Percentiles rank a stretch among this genome's conserved stretches.
Evolutionary conservation across 495 filamentous ascomycete genomes (phyloP).

Genomic region (Xylaria telfairii): DNA sequence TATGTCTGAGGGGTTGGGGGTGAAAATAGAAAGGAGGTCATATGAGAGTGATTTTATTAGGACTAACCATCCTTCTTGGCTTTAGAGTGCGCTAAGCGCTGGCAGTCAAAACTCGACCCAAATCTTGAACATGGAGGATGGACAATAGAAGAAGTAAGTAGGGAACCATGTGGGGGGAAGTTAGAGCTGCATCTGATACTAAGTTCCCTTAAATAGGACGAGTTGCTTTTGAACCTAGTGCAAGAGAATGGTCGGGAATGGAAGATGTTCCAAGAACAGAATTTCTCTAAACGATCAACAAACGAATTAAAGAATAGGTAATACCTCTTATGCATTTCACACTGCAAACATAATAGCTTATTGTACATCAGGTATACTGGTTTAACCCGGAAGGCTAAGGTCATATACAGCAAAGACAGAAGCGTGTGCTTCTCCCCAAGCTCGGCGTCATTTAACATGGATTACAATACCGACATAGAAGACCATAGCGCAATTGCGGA

Average conservation of each 20-base stretch:
- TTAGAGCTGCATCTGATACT: background rate
- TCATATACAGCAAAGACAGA: background rate
- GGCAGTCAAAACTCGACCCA: slow-evolving; percentile 49
- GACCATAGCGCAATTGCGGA: background rate
- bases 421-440: background rate
- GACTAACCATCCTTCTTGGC: background rate
- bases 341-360: background rate
- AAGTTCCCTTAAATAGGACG: slow-evolving; percentile 33
- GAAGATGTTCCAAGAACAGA: slow-evolving; percentile 47
- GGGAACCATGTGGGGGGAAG: background rate
- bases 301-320: slow-evolving; percentile 43
- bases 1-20: background rate
- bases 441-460: background rate
- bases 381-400: slow-evolving; percentile 1
- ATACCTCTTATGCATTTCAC: background rate
- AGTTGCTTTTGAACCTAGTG: slow-evolving; percentile 43
- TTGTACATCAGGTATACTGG: background rate
- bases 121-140: slow-evolving; percentile 49
- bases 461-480: slow-evolving; percentile 2
- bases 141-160: slow-evolving; percentile 42
- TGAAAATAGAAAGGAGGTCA: too few species aligned
- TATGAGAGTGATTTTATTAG: background rate
- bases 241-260: slow-evolving; percentile 45
- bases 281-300: slow-evolving; percentile 45
- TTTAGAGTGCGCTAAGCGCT: slow-evolving; percentile 51